phyloP scores from a whole-genome alignment of 169 alveolate species.

The Eimeria sp. region DNA sequence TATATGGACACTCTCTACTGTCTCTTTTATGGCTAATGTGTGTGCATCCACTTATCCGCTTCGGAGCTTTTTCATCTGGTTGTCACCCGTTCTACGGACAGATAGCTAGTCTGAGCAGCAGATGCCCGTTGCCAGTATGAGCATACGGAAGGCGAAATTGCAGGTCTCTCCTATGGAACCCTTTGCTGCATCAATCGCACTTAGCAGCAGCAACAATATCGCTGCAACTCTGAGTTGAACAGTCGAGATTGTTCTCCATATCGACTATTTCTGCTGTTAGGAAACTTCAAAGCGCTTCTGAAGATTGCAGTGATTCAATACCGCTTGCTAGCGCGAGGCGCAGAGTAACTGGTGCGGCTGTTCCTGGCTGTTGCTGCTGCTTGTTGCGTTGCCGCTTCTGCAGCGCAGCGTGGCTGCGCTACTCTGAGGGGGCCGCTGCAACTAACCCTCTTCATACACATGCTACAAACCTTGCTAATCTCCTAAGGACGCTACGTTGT shows the following conservation, averaged over 20 bases:
- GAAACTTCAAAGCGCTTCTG: background rate
- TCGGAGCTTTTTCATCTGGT: too few relatives aligned
- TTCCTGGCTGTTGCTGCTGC: background rate
- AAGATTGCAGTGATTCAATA: too few relatives aligned
- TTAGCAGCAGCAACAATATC: background rate
- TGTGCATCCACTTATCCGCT: too few relatives aligned
- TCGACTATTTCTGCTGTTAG: background rate
- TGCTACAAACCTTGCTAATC: background rate
- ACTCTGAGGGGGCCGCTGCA: background rate
- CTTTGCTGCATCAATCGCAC: background rate
- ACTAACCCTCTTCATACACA: background rate
- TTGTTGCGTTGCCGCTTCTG: background rate
- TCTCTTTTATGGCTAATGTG: too few relatives aligned
- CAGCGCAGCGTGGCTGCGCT: background rate
- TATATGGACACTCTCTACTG: too few relatives aligned
- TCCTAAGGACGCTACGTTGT: background rate
- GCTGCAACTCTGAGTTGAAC: background rate
- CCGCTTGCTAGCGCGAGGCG: too few relatives aligned
- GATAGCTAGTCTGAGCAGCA: background rate
- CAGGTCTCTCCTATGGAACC: background rate
- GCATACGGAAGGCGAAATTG: background rate
- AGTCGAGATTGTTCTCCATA: too few relatives aligned
- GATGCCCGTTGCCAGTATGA: background rate
- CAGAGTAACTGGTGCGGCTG: background rate
- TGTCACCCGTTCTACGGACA: too few relatives aligned